A percentile compares a stretch with the other conserved stretches of the same genome.
phyloP scores from a whole-genome alignment of 2,329 filamentous ascomycete species.

The Dissoconium aciculare region DNA sequence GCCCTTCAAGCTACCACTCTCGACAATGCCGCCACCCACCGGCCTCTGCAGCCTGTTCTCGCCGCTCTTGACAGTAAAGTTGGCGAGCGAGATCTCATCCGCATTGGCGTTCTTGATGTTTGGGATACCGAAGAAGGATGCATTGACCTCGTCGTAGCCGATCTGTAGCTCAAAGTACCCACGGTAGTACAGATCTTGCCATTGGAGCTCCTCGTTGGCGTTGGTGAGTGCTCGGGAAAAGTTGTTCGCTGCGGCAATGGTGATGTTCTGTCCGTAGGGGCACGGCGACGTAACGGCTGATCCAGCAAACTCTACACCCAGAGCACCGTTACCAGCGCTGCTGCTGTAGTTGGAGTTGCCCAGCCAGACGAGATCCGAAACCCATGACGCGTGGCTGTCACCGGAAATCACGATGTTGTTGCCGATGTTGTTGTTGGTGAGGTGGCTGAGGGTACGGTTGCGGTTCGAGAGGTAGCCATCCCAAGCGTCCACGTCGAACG shows the following conservation, averaged over 20 bases:
- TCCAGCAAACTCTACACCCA: slow-evolving; percentile 43
- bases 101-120: slow-evolving; percentile 44
- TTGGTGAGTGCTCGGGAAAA: slow-evolving; percentile 30
- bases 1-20: slow-evolving; percentile 43
- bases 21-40: slow-evolving; percentile 35
- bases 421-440: slow-evolving; percentile 52
- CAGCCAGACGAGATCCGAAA: slow-evolving; percentile 32
- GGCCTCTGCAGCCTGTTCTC: slow-evolving; percentile 43
- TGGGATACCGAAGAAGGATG: slow-evolving; percentile 50
- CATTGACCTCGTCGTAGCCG: slow-evolving; percentile 42
- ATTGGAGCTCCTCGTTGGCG: slow-evolving; percentile 50
- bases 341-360: slow-evolving; percentile 26
- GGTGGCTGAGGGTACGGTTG: slow-evolving; percentile 52
- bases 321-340: slow-evolving; percentile 26
- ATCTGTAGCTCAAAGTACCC: slow-evolving; percentile 56
- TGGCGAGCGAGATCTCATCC: slow-evolving; percentile 51
- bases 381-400: slow-evolving; percentile 52
- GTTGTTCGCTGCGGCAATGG: slow-evolving; percentile 37
- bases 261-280: slow-evolving; percentile 45
- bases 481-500: slow-evolving; percentile 43
- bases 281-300: slow-evolving; percentile 49
- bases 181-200: slow-evolving; percentile 59
- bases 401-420: slow-evolving; percentile 63
- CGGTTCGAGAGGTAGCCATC: slow-evolving; percentile 55
- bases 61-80: slow-evolving; percentile 51